Evolutionary conservation across 2,329 filamentous ascomycete genomes (phyloP).

Genomic region (Diaporthe sp.): DNA sequence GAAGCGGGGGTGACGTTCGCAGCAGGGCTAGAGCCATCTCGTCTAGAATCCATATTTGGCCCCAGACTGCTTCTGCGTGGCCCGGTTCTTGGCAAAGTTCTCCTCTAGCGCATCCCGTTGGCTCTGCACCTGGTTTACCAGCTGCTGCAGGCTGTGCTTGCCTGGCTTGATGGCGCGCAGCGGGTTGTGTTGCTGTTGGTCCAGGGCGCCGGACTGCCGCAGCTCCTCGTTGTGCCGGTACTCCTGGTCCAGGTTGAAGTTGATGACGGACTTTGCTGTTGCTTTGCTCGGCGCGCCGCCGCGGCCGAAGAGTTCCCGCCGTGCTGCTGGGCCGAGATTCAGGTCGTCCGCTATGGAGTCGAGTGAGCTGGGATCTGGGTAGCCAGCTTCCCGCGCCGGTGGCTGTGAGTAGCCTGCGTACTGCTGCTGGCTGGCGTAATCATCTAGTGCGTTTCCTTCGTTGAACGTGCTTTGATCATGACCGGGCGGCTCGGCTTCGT

Average conservation of each 20-base stretch:
- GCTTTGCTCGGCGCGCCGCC: slow-evolving; percentile 56
- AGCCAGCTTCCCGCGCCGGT: background rate
- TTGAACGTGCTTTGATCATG: slow-evolving; percentile 51
- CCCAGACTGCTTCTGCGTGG: slow-evolving; percentile 85
- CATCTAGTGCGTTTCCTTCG: slow-evolving; percentile 51
- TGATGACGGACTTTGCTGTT: slow-evolving; percentile 77
- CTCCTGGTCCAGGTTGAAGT: slow-evolving; percentile 90
- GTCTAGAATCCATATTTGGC: slow-evolving; percentile 84
- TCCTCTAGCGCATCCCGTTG: slow-evolving; percentile 93
- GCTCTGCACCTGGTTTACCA: slow-evolving; percentile 85
- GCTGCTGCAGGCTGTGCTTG: slow-evolving; percentile 90
- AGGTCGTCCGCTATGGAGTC: slow-evolving; percentile 81
- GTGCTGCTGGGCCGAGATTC: slow-evolving; percentile 81
- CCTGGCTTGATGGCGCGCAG: slow-evolving; percentile 86
- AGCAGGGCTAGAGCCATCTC: slow-evolving; percentile 33
- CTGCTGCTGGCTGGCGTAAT: slow-evolving; percentile 42
- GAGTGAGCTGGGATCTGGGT: slow-evolving; percentile 65
- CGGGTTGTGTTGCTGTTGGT: slow-evolving; percentile 82
- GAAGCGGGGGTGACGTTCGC: background rate
- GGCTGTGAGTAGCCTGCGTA: slow-evolving; percentile 40
- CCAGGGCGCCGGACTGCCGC: slow-evolving; percentile 77
- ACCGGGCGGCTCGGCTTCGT: slow-evolving; percentile 51
- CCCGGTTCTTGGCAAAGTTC: slow-evolving; percentile 85
- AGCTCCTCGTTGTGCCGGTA: slow-evolving; percentile 88
- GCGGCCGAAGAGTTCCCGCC: slow-evolving; percentile 89